Percentiles rank a stretch among this genome's conserved stretches.
phyloP scores from a whole-genome alignment of 352 stramenopile species.

The Globisporangium nodosum region DNA sequence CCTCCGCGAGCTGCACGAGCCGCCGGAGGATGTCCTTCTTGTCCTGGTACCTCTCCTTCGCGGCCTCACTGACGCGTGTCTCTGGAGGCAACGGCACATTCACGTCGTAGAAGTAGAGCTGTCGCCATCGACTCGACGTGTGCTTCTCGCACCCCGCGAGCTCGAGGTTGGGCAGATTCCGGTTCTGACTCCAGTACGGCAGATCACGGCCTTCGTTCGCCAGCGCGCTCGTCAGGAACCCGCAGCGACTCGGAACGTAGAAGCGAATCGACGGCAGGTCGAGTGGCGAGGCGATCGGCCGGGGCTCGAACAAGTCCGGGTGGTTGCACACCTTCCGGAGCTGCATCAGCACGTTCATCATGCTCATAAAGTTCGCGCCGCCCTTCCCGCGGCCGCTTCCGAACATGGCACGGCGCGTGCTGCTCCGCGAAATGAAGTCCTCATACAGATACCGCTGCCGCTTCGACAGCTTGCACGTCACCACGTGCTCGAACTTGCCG shows the following conservation, averaged over 20 bases:
- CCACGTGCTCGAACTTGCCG: conserved; percentile 96
- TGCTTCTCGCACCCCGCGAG: conserved; percentile 24
- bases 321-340: conserved; percentile 97
- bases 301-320: conserved; percentile 97
- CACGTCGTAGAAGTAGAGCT: conserved; percentile 46
- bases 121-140: conserved; percentile 21
- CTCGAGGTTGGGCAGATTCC: conserved; percentile 44
- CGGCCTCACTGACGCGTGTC: conserved; percentile 13
- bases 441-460: conserved; percentile 97
- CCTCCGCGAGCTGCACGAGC: conserved; percentile 24
- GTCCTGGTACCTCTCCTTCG: conserved; percentile 14
- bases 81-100: conserved; percentile 24
- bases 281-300: conserved; percentile 96
- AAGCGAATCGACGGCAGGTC: conserved; percentile 46
- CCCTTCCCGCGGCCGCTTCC: conserved; percentile 63
- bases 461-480: conserved; percentile 92
- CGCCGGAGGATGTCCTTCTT: conserved; percentile 37
- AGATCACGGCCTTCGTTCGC: conserved; percentile 27
- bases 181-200: conserved; percentile 26
- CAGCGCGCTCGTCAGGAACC: conserved; percentile 39
- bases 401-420: conserved; percentile 88
- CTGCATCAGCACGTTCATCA: conserved; percentile 99
- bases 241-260: conserved; percentile 27
- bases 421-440: conserved; percentile 96
- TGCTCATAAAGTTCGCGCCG: conserved; percentile 91